Conservation (phyloP, 2,329 filamentous ascomycete species). For the Calonectria ilicicola region DNA sequence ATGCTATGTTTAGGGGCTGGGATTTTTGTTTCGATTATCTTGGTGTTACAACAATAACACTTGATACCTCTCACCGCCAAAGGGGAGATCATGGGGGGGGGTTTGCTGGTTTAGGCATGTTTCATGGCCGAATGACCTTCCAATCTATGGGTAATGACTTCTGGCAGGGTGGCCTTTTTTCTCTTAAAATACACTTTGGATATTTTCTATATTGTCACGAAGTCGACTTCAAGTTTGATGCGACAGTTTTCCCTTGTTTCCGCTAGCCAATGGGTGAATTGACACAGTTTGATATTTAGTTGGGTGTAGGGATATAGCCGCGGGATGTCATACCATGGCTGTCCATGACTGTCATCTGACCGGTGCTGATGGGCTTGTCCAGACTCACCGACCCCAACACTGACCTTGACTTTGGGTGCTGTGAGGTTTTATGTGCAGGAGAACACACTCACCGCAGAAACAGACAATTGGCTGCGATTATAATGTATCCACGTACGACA, state of each 20-base stretch:
- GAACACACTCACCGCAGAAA: neutral
- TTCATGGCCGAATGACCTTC: neutral
- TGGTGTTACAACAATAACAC: too few species aligned
- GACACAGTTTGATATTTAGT: neutral
- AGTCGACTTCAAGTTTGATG: too few species aligned
- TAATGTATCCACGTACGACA: neutral
- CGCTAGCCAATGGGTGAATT: neutral
- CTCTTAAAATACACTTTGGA: too few species aligned
- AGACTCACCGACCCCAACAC: constrained; percentile 3
- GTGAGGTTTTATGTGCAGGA: neutral
- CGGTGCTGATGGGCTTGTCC: neutral
- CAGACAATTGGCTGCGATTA: neutral
- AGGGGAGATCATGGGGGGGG: too few species aligned
- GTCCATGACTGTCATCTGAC: neutral
- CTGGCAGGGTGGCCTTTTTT: too few species aligned
- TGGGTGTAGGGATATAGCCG: neutral
- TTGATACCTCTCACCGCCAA: too few species aligned
- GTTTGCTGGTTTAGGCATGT: too few species aligned
- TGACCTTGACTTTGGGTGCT: neutral
- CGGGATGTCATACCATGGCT: constrained; percentile 9
- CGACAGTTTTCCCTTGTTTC: neutral
- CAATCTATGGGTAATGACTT: too few species aligned
- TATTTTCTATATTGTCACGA: too few species aligned
- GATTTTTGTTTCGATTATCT: too few species aligned
- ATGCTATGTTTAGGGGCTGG: too few species aligned